Conservation (phyloP, 257 asterid species). For the Ballota nigra region DNA sequence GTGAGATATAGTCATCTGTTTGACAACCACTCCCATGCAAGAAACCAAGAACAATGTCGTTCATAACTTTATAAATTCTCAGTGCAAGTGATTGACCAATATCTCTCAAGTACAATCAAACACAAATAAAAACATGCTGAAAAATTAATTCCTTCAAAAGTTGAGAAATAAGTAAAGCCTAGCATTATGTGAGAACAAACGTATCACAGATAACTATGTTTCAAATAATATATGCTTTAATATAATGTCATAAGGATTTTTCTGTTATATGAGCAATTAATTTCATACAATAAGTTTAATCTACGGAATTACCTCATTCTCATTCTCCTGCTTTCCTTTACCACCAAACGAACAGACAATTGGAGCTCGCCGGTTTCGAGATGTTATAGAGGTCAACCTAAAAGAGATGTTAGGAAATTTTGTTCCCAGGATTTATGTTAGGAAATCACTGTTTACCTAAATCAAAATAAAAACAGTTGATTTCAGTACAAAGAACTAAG, state of each 20-base stretch:
- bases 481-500: neutral
- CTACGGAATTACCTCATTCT: slow-evolving; percentile 45
- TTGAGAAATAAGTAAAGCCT: neutral
- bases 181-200: neutral
- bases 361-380: slow-evolving; percentile 28
- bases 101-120: neutral
- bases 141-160: neutral
- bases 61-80: no score
- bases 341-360: slow-evolving; percentile 60
- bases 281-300: slow-evolving; percentile 3
- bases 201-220: neutral
- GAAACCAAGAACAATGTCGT: no score
- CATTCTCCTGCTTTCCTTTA: slow-evolving; percentile 50
- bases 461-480: slow-evolving; percentile 1
- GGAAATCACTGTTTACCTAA: slow-evolving; percentile 94
- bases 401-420: slow-evolving; percentile 27
- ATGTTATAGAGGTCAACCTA: slow-evolving; percentile 27
- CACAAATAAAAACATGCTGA: no score
- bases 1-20: neutral
- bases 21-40: neutral
- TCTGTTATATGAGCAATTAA: neutral
- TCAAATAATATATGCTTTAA: neutral
- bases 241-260: neutral
- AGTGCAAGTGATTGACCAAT: neutral
- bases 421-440: slow-evolving; percentile 35